Conservation (phyloP, 192 early-diverging fungal genomes). For the Allomyces macrogynus region DNA sequence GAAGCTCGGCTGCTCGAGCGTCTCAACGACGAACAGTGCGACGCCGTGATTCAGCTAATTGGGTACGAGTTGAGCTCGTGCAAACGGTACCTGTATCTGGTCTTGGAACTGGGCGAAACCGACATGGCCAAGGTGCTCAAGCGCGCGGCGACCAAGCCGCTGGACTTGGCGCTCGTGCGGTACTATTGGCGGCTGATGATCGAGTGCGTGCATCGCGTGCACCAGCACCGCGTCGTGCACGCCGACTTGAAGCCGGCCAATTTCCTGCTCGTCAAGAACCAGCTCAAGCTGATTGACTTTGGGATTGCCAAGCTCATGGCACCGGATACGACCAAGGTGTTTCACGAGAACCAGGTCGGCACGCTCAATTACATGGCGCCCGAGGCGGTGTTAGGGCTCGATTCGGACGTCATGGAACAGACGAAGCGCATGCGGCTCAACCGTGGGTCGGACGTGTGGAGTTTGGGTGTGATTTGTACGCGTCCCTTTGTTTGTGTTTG, state of each 20-base stretch:
- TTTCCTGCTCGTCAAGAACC: conserved; percentile 67
- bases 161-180: background rate
- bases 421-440: background rate
- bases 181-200: conserved; percentile 44
- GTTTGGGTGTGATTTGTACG: background rate
- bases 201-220: conserved; percentile 66
- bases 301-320: conserved; percentile 88
- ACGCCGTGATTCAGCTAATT: background rate
- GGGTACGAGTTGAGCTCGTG: background rate
- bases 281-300: conserved; percentile 89
- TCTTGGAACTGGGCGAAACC: background rate
- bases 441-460: background rate
- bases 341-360: conserved; percentile 66
- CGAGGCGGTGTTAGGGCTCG: conserved; percentile 39
- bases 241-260: conserved; percentile 91
- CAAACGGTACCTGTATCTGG: background rate
- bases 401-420: background rate
- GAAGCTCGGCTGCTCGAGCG: background rate
- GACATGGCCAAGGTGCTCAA: background rate
- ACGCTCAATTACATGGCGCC: conserved; percentile 95
- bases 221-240: conserved; percentile 75
- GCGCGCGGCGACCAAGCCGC: background rate
- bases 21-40: background rate
- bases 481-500: background rate
- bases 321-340: conserved; percentile 86